Percentiles rank a stretch among this genome's conserved stretches.
Conservation (phyloP, 805 yeast genomes). For the Kodamaea hsintzibuensis region DNA sequence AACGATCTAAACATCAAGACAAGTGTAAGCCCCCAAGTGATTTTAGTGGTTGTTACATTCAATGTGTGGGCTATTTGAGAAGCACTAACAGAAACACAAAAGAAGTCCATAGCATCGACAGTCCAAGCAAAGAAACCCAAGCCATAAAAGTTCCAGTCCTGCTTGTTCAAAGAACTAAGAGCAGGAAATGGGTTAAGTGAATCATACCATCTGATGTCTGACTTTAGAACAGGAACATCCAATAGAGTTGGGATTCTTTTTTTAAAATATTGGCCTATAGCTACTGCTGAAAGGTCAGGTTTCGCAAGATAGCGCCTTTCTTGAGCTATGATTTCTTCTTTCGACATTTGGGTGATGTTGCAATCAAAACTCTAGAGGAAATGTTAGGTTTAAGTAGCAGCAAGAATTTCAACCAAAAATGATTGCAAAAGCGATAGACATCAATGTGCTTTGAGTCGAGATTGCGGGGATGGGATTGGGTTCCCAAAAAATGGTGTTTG, state of each 20-base stretch:
- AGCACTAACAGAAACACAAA: constrained; percentile 23
- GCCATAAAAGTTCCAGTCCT: constrained; percentile 21
- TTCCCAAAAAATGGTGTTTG: too few species aligned
- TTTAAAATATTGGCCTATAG: constrained; percentile 13
- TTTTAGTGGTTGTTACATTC: constrained; percentile 16
- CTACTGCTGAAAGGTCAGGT: constrained; percentile 17
- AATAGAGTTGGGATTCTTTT: constrained; percentile 20
- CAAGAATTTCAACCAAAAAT: too few species aligned
- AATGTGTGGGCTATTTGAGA: constrained; percentile 20
- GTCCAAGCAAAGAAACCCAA: constrained; percentile 27
- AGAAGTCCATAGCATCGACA: constrained; percentile 27
- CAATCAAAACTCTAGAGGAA: background rate
- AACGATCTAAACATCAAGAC: constrained; percentile 28
- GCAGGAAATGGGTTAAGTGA: constrained; percentile 17
- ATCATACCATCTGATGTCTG: constrained; percentile 9
- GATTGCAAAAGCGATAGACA: too few species aligned
- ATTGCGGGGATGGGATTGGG: too few species aligned
- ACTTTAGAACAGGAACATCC: constrained; percentile 17
- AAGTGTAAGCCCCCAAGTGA: constrained; percentile 28
- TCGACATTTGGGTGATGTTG: background rate
- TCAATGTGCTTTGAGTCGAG: too few species aligned
- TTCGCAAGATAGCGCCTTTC: constrained; percentile 6
- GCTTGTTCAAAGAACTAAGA: constrained; percentile 12
- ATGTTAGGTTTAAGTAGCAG: background rate
- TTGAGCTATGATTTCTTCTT: background rate